phyloP scores from a whole-genome alignment of 2,329 filamentous ascomycete species.

The Pestalotiopsis sp. region DNA sequence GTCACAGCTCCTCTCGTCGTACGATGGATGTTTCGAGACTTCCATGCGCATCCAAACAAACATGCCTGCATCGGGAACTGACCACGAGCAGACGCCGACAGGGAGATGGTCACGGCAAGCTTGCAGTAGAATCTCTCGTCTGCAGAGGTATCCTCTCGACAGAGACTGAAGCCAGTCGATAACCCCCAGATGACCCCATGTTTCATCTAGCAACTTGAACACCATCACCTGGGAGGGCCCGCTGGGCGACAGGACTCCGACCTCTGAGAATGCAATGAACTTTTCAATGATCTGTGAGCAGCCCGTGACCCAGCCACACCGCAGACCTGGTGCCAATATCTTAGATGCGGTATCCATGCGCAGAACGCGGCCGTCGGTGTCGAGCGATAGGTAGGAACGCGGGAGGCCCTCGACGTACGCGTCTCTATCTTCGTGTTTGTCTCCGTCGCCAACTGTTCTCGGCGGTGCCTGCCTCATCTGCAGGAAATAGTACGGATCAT shows the following conservation, averaged over 20 bases:
- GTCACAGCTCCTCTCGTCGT: rapidly evolving
- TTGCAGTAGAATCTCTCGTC: neutral
- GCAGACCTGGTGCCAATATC: constrained; percentile 31
- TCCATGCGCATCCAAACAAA: neutral
- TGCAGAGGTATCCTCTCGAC: constrained; percentile 26
- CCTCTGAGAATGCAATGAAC: constrained; percentile 25
- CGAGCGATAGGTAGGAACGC: constrained; percentile 34
- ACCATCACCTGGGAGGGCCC: constrained; percentile 31
- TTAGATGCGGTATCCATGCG: constrained; percentile 33
- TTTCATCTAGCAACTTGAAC: constrained; percentile 30
- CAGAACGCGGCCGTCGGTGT: constrained; percentile 31
- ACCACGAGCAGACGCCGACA: neutral
- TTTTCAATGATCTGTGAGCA: constrained; percentile 25
- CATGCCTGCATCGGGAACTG: neutral
- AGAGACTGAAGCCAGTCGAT: constrained; percentile 27
- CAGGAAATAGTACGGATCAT: constrained; percentile 77
- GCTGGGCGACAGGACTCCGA: constrained; percentile 21
- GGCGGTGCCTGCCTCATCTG: constrained; percentile 47
- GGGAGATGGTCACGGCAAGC: neutral
- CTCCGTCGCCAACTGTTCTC: too few relatives aligned
- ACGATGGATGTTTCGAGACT: neutral
- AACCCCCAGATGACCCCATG: constrained; percentile 32
- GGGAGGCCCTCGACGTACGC: constrained; percentile 14
- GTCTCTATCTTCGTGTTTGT: constrained; percentile 15
- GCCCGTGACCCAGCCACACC: constrained; percentile 32